Evolutionary conservation across 805 yeast species (phyloP), one percentile per base, ranked within the genome.

Genomic region (Yamadazyma insecticola): DNA sequence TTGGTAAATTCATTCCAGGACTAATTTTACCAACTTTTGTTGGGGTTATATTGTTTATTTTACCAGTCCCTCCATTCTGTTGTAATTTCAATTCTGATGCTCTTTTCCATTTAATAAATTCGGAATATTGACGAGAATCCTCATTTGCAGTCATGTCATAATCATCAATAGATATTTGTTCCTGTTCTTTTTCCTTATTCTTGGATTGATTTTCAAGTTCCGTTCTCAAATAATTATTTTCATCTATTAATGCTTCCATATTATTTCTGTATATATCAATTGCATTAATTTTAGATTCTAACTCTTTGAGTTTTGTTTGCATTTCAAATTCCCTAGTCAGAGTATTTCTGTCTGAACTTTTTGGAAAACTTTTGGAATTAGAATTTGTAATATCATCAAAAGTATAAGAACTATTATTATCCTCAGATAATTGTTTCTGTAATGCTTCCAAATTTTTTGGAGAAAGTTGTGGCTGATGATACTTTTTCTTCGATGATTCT

Each of bases 81-180:
- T 32, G 46, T 18, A 62, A 45, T 18, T 48, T 48, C 16, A 64
- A 46, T 35, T 63, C 67, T 4, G 68, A 63, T 3, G 62, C 51
- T 22, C 61, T 36, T 33, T 61, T 64, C 67, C 66, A 59, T 33
- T 47, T 54, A n/a, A n/a, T n/a, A 22, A 53, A 45, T 16, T 54
- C 47, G 15, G 42, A 44, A 30, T 37, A 35, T 24, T 39, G 40
- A 17, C 34, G 33, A 16, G 24, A 30, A 21, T 50, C 47, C 4
- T 44, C 51, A 16, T 40, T 37, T n/a, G n/a, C n/a, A 7, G 51
- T 44, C 19, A 48, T 36, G 28, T 50, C 50, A 14, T 43, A 44
- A 21, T 48, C 44, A 30, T 51, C 57, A 13, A 51, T 37, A 1
- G 47, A 39, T 6, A 40, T 29, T 39, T 41, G 41, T 23, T 36